Conservation (phyloP, 1,284 basidiomycete species). For the Cryptococcus sp. region DNA sequence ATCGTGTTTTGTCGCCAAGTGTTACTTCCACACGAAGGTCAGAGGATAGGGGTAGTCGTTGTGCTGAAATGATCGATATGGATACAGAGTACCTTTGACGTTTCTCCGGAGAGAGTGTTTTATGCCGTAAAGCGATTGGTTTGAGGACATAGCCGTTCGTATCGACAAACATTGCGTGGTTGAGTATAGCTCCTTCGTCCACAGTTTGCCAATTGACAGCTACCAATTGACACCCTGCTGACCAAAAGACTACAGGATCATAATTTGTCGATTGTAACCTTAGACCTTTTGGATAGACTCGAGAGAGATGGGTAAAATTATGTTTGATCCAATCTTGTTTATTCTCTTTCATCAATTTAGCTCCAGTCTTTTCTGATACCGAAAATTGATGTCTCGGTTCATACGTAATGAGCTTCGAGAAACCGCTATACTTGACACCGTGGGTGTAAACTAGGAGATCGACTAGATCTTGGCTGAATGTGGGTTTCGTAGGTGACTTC, state of each 20-base stretch:
- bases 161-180: slow-evolving; percentile 93
- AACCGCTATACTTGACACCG: slow-evolving; percentile 88
- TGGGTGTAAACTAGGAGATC: slow-evolving; percentile 88
- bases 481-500: slow-evolving; percentile 41
- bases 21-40: slow-evolving; percentile 51
- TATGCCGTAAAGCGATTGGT: slow-evolving; percentile 67
- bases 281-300: slow-evolving; percentile 84
- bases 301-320: slow-evolving; percentile 74
- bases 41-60: slow-evolving; percentile 77
- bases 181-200: slow-evolving; percentile 82
- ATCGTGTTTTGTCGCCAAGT: slow-evolving; percentile 8
- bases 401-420: slow-evolving; percentile 86
- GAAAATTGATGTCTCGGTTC: slow-evolving; percentile 87
- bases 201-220: slow-evolving; percentile 98
- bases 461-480: slow-evolving; percentile 70
- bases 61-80: slow-evolving; percentile 76
- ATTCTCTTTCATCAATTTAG: slow-evolving; percentile 50
- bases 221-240: slow-evolving; percentile 85
- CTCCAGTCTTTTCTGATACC: slow-evolving; percentile 77
- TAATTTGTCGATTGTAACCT: slow-evolving; percentile 84
- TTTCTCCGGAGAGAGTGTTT: slow-evolving; percentile 58
- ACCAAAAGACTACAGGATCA: slow-evolving; percentile 85
- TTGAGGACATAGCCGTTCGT: slow-evolving; percentile 87
- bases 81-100: slow-evolving; percentile 43
- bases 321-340: slow-evolving; percentile 82